These are phyloP conservation scores for Cladosporium velox DNA, from an alignment of 2,329 filamentous ascomycete species.

Conservation along the genomic window DNA sequence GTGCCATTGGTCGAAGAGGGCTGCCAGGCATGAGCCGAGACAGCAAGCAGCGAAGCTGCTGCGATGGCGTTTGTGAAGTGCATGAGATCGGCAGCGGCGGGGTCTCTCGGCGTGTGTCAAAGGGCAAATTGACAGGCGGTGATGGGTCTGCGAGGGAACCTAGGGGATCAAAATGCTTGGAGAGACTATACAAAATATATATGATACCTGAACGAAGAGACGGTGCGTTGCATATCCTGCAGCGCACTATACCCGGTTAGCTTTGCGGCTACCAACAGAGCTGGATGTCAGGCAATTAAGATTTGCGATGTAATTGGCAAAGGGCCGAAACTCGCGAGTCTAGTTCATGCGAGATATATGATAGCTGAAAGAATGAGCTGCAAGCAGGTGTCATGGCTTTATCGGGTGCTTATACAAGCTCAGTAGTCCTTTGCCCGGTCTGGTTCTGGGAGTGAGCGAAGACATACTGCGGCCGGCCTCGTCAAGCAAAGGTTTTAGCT, in stretches of 20 bases:
- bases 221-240: not conserved
- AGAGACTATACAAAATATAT: not conserved
- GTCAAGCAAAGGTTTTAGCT: not conserved
- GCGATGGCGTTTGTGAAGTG: slow-evolving; percentile 4
- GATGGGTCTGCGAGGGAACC: not conserved
- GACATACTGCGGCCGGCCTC: not conserved
- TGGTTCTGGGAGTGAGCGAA: not conserved
- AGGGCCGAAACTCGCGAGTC: not conserved
- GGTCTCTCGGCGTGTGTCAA: not conserved
- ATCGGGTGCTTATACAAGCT: not conserved
- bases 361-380: not conserved
- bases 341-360: not conserved
- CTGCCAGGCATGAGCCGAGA: slow-evolving; percentile 23
- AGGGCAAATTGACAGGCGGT: not conserved
- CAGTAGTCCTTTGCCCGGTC: not conserved
- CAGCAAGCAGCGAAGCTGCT: slow-evolving; percentile 19
- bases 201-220: not conserved
- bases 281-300: slow-evolving; percentile 3
- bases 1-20: slow-evolving; percentile 32
- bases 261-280: not conserved
- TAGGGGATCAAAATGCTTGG: not conserved
- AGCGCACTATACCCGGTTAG: not conserved
- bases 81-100: slow-evolving; percentile 10
- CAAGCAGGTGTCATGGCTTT: not conserved
- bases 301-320: not conserved